Evolutionary conservation across 1,284 basidiomycete species (phyloP).

Genomic region (Ceraceosorus bombacis): DNA sequence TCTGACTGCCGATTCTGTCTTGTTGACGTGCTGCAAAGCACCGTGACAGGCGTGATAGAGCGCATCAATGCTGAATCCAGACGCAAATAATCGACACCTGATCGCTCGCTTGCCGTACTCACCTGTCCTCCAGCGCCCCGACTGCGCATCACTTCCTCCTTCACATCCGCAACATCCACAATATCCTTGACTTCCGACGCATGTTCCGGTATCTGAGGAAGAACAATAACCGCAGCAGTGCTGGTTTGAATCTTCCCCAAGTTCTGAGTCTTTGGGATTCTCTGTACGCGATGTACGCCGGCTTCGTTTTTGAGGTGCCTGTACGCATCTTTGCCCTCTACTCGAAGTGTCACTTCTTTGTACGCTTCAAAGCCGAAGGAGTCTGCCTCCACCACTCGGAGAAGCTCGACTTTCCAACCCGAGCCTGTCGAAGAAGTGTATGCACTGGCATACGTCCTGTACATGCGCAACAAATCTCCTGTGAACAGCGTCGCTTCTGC

Average conservation of each 20-base stretch:
- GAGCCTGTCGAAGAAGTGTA: no score
- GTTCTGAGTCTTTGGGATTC: slow-evolving; percentile 81
- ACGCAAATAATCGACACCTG: no score
- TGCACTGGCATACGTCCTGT: slow-evolving; percentile 54
- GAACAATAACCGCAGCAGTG: slow-evolving; percentile 64
- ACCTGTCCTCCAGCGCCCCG: slow-evolving; percentile 88
- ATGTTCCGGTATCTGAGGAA: slow-evolving; percentile 32
- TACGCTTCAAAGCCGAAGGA: slow-evolving; percentile 1
- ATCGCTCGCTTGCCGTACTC: background rate
- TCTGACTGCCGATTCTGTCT: slow-evolving; percentile 96
- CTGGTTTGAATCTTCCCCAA: slow-evolving; percentile 85
- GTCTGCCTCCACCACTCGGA: slow-evolving; percentile 35
- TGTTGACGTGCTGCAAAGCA: slow-evolving; percentile 77
- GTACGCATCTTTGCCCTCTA: slow-evolving; percentile 70
- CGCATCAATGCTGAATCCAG: background rate
- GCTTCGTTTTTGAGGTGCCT: slow-evolving; percentile 78
- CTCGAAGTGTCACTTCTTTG: slow-evolving; percentile 74
- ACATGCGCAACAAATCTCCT: slow-evolving; percentile 73
- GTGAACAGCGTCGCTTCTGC: slow-evolving; percentile 79
- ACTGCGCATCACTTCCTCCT: slow-evolving; percentile 85
- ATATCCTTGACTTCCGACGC: slow-evolving; percentile 52
- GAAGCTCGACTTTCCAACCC: slow-evolving; percentile 30
- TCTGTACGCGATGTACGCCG: slow-evolving; percentile 90
- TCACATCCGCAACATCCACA: slow-evolving; percentile 76
- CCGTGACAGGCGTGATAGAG: no score